A percentile compares a stretch with the other conserved stretches of the same genome.
Evolutionary conservation across 306 rosid species (phyloP).

Genomic region (Astragalus glycyphyllos): DNA sequence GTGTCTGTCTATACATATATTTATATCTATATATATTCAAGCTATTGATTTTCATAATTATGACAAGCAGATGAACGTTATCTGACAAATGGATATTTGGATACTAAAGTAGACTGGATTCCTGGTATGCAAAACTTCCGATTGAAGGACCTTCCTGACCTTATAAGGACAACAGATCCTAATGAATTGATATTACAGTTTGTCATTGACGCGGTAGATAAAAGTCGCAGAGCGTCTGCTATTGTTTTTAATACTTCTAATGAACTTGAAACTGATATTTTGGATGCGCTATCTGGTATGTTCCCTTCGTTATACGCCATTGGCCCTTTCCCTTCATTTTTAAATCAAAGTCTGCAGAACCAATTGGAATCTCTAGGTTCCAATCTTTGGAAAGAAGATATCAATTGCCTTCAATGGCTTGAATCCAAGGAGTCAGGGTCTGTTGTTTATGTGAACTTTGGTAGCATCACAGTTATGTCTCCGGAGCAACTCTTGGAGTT

Average conservation of each 20-base stretch:
- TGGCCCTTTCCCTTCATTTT: slow-evolving; percentile 21
- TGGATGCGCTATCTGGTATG: slow-evolving; percentile 13
- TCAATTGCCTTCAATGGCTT: slow-evolving; percentile 28
- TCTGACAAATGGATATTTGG: slow-evolving; percentile 34
- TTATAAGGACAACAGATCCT: slow-evolving; percentile 34
- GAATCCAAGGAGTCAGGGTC: neutral
- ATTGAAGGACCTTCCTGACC: slow-evolving; percentile 13
- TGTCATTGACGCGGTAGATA: neutral
- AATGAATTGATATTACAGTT: slow-evolving; percentile 11
- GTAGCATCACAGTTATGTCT: slow-evolving; percentile 29
- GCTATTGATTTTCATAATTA: neutral
- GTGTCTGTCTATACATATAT: too few relatives aligned
- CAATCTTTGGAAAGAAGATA: slow-evolving; percentile 38
- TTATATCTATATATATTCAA: neutral
- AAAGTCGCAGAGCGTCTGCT: slow-evolving; percentile 11
- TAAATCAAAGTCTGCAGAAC: neutral
- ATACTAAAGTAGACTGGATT: slow-evolving; percentile 41
- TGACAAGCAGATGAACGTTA: slow-evolving; percentile 41
- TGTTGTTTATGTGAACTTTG: slow-evolving; percentile 43
- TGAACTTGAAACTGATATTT: slow-evolving; percentile 21
- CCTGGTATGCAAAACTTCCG: slow-evolving; percentile 29
- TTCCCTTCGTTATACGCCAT: slow-evolving; percentile 2
- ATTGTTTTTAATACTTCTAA: slow-evolving; percentile 33
- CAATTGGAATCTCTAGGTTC: neutral
- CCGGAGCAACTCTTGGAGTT: slow-evolving; percentile 7